These are phyloP conservation scores for Purpureocillium takamizusanense DNA, from an alignment of 2,329 filamentous ascomycete species.

Conservation along the genomic window DNA sequence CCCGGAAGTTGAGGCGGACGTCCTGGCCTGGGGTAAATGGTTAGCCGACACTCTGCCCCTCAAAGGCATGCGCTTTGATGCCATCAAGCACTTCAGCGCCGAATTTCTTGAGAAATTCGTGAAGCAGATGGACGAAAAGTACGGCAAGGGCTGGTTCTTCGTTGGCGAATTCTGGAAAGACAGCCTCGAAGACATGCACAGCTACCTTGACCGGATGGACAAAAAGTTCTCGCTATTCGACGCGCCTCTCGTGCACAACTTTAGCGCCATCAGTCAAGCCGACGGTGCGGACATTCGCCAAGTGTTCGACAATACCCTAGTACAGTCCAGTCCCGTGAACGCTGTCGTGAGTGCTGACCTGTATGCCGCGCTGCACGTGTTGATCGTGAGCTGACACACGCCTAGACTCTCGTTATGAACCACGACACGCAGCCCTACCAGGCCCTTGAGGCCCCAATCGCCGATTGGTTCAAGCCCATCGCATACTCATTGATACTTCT, in stretches of 20 bases:
- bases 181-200: conserved; percentile 21
- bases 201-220: conserved; percentile 20
- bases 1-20: conserved; percentile 53
- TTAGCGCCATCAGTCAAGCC: conserved; percentile 49
- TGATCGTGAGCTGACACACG: neutral
- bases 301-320: conserved; percentile 53
- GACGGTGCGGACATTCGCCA: conserved; percentile 51
- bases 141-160: conserved; percentile 26
- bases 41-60: conserved; percentile 51
- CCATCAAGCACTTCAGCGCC: conserved; percentile 62
- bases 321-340: conserved; percentile 27
- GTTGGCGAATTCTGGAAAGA: conserved; percentile 31
- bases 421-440: conserved; percentile 52
- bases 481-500: conserved; percentile 61
- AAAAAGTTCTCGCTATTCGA: conserved; percentile 57
- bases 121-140: conserved; percentile 38
- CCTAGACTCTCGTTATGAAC: conserved; percentile 58
- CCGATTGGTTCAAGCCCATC: conserved; percentile 60
- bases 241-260: conserved; percentile 59
- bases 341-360: conserved; percentile 19
- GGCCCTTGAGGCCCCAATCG: conserved; percentile 44
- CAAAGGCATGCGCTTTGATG: conserved; percentile 61
- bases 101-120: conserved; percentile 61
- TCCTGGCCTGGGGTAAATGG: conserved; percentile 61
- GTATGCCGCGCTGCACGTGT: no score